phyloP scores from a whole-genome alignment of 495 filamentous ascomycete species.

The Podospora australis region DNA sequence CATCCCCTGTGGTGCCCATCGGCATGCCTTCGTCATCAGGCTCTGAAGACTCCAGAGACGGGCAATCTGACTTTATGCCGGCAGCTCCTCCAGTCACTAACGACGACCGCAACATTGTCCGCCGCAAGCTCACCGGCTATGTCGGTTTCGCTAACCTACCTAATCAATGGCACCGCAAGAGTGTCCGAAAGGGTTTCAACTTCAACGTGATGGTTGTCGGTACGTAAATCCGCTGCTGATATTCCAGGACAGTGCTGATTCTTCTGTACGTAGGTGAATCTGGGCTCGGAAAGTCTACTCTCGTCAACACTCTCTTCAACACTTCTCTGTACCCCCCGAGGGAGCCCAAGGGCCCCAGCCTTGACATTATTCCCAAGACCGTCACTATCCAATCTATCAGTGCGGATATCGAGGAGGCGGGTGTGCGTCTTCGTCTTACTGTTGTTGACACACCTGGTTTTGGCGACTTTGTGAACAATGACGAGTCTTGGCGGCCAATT shows the following conservation, averaged over 20 bases:
- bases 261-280: constrained; percentile 73
- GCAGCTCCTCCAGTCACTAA: constrained; percentile 65
- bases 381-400: constrained; percentile 98
- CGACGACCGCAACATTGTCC: constrained; percentile 95
- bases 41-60: constrained; percentile 43
- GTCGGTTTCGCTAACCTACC: constrained; percentile 98
- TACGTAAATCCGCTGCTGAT: constrained; percentile 38
- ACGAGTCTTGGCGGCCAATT: constrained; percentile 97
- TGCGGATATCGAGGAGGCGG: constrained; percentile 98
- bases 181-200: constrained; percentile 99
- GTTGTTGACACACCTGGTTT: constrained; percentile 98
- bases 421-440: constrained; percentile 91
- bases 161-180: constrained; percentile 99
- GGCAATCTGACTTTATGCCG: constrained; percentile 75
- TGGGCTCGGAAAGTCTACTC: constrained; percentile 95
- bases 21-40: constrained; percentile 48
- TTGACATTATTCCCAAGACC: constrained; percentile 98
- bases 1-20: constrained; percentile 33
- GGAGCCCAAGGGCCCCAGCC: constrained; percentile 92
- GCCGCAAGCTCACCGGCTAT: constrained; percentile 95
- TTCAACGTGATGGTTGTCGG: constrained; percentile 99
- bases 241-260: constrained; percentile 11
- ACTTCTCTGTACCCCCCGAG: constrained; percentile 97
- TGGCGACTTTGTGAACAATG: constrained; percentile 99
- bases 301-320: constrained; percentile 99